Evolutionary conservation across 768 basidiomycete species (phyloP), one percentile per base, ranked within the genome.

Genomic region (Gymnopilus dilepis): DNA sequence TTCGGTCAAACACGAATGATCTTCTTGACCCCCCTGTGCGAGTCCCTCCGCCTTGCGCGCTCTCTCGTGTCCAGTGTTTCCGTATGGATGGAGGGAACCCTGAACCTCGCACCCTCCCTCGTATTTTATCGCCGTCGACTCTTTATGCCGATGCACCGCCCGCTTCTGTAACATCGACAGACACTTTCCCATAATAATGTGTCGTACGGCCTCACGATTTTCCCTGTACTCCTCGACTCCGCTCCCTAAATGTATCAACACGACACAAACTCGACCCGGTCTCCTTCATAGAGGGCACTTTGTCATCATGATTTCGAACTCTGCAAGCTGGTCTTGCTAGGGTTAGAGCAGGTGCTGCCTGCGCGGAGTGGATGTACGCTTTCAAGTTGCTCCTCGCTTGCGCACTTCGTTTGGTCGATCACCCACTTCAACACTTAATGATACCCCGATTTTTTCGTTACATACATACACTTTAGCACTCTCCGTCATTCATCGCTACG

Each of bases 41-140:
- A 50, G 28, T 31, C 47, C 47, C 26, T 28, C 47, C 47, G 47
- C 47, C 47, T 50, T 30, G 28, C 47, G 15, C 13, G 28, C n/a
- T 50, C 34, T 56, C 37, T n/a, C 26, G 7, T 47, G 11, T 13
- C 22, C 43, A 26, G 43, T 24, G 11, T 26, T n/a, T 31, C 30
- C 47, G 47, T 4, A 50, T 31, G 47, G 47, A 50, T 17, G 30
- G 45, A 31, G 30, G 45, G 45, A 48, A 50, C 30, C n/a, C n/a
- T n/a, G n/a, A n/a, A 50, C 47, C 19, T 50, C 47, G 47, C 15
- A 31, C 2, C 15, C 8, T 37, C 11, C 28, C 26, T 50, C 17
- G 28, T 50, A 30, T 50, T 50, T 50, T 50, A 50, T 50, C 47
- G 47, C 28, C 28, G 47, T 50, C 28, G 47, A 13, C 28, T 30